Percentiles rank a stretch among this genome's conserved stretches.
Evolutionary conservation across 1,139 yeast genomes (phyloP).

Genomic region (Kurtzmaniella natalensis): DNA sequence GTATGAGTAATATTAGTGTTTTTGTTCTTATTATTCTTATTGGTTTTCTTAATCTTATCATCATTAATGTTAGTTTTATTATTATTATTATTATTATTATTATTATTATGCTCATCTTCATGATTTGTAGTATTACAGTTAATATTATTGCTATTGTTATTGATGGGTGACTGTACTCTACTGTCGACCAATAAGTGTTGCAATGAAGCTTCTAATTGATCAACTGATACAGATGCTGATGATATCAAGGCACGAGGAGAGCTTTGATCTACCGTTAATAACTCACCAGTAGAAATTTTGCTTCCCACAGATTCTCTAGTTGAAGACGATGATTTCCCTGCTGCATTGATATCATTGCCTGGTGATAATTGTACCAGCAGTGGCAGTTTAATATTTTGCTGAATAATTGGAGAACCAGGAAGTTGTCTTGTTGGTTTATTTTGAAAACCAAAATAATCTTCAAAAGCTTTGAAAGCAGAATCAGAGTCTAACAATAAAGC

Average conservation of each 20-base stretch:
- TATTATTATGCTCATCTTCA: too few relatives aligned
- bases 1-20: too few relatives aligned
- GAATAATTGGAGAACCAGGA: background rate
- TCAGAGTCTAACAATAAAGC: constrained; percentile 50
- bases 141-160: too few relatives aligned
- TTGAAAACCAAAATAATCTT: constrained; percentile 35
- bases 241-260: background rate
- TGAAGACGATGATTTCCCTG: background rate
- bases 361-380: background rate
- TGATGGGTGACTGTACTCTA: background rate
- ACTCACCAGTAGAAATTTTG: background rate
- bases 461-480: constrained; percentile 39
- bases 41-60: too few relatives aligned
- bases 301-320: background rate
- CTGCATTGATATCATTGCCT: background rate
- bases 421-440: constrained; percentile 11
- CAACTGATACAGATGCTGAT: constrained; percentile 2
- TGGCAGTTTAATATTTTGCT: background rate
- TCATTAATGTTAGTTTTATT: too few relatives aligned
- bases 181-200: background rate
- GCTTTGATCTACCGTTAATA: background rate
- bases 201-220: background rate
- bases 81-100: too few relatives aligned
- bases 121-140: too few relatives aligned
- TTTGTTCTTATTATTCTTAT: too few relatives aligned